Base-by-base conservation (phyloP, 306 rosid species). In the Prunus campanulata region DNA sequence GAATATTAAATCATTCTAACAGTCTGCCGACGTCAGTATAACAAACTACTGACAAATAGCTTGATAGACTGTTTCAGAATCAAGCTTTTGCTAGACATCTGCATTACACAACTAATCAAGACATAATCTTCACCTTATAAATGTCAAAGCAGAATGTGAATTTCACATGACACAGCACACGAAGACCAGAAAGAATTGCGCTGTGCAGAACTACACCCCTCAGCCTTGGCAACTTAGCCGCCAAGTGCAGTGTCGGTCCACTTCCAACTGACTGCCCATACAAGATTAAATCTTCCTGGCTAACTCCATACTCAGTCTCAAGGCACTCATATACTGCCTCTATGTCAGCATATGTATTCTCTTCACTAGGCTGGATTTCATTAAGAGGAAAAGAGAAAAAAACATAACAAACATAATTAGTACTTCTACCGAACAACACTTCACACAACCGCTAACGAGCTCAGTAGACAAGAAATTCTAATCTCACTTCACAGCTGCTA, bases 231-330 rank as follows among this genome's bases (percentile, higher is more conserved):
- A 96, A 80, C 57, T 93, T 96, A 68, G 99, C 79, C 18, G 99
- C 99, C 93, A 96, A 88, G 77, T 96, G 99, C 77, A 93, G 80
- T 25, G 99, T 96, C 16, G 99, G 98, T 59, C 98, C 99, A 68
- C 98, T 96, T 78, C 99, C 99, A 73, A 96, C 97, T 9, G 99
- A 96, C 77, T 93, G 99, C 54, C 99, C 99, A 44, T 96, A 96
- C 82, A 93, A 88, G 87, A 96, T 91, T 29, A 96, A 71, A 39
- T 96, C 96, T 87, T 96, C 99, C 69, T 96, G 99, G 88, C 98
- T 83, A 60, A 93, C 93, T 77, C 99, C 99, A 71, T 93, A 96
- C 77, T 89, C 85, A 2, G 91, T 89, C 82, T 91, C 93, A 51
- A 96, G 98, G 86, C 98, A 93, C 82, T 90, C 96, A 74, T 96